Evolutionary conservation across 1,284 basidiomycete genomes (phyloP).

Genomic region (Tylopilus sp.): DNA sequence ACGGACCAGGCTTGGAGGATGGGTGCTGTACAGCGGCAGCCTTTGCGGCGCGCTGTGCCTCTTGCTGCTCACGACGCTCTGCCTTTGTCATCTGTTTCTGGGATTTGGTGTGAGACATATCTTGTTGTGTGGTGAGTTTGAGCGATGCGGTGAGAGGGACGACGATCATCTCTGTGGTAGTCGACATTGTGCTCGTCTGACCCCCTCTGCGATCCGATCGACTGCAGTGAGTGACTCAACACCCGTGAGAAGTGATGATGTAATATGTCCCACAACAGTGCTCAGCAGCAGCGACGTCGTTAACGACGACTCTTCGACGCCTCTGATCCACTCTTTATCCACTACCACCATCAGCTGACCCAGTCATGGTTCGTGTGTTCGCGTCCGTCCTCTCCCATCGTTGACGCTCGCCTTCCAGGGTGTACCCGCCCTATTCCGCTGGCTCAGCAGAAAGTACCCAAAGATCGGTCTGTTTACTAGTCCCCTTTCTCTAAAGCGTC

Average conservation of each 20-base stretch:
- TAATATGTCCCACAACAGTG: conserved; percentile 13
- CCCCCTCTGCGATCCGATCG: too few relatives aligned
- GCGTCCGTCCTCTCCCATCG: background rate
- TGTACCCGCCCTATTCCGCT: conserved; percentile 92
- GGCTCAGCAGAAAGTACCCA: conserved; percentile 95
- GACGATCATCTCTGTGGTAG: conserved; percentile 25
- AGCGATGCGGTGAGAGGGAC: conserved; percentile 17
- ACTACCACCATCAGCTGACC: background rate
- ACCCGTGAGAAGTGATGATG: conserved; percentile 25
- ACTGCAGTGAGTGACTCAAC: conserved; percentile 17
- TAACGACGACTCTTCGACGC: too few relatives aligned
- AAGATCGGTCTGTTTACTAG: conserved; percentile 74
- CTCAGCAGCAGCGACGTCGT: background rate
- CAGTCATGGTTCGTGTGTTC: conserved; percentile 19
- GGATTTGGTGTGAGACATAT: conserved; percentile 31
- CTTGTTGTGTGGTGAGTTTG: conserved; percentile 16
- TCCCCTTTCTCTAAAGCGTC: background rate
- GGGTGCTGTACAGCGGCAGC: conserved; percentile 32
- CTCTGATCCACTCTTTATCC: background rate
- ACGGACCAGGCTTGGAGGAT: conserved; percentile 20
- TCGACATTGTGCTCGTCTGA: conserved; percentile 22
- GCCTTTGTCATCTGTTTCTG: conserved; percentile 76
- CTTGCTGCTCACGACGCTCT: conserved; percentile 75
- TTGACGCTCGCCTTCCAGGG: conserved; percentile 49
- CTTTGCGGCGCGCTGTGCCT: conserved; percentile 76